Base-by-base conservation (phyloP, 163 green algal genomes). In the Coccomyxa subellipsoidea region DNA sequence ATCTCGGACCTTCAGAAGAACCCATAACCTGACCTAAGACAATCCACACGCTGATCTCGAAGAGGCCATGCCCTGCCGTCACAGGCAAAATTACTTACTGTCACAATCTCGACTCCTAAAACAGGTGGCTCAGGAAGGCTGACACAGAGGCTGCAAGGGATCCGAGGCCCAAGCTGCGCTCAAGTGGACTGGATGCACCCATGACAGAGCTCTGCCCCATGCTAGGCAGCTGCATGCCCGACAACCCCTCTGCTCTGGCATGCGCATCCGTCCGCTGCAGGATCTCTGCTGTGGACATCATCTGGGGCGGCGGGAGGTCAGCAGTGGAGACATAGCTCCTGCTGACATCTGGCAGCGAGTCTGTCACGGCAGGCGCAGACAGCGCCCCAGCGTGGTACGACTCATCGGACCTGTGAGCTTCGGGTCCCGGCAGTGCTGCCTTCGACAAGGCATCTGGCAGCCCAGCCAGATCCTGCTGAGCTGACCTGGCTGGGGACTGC, bases 241-340 rank as follows among this genome's bases (percentile, higher is more conserved):
- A 18, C 32, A 8, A 8, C 31, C 2, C 29, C 27, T 34, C 29
- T 73, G 29, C 8, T 8, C 27, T 36, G 66, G 47, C 47, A 27
- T 59, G 47, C 47, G 47, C 21, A 18, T 59, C 66, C 10, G 29
- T 8, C 5, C 32, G 66, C 66, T 73, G 29, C 29, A 73, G 8
- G 66, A 73, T 34, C 29, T 73, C 66, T n/a, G 66, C 66, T 36
- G 66, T 73, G 66, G 66, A 73, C 29, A 73, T 73, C 47, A 59
- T 59, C 23, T 18, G 15, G 21, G 47, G 47, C 21, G 47, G 23
- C 23, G 47, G 47, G 15, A 59, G 4, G 23, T 59, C 47, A 59
- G 47, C 47, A 27, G 47, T 59, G 4, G 47, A 59, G 47, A 59
- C 47, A 59, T 59, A 59, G 47, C 4, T 59, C 47, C 47, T 59